Percentiles rank a stretch among this genome's conserved stretches.
Conservation (phyloP, 805 yeast species). For the Monosporozyma aquatica region DNA sequence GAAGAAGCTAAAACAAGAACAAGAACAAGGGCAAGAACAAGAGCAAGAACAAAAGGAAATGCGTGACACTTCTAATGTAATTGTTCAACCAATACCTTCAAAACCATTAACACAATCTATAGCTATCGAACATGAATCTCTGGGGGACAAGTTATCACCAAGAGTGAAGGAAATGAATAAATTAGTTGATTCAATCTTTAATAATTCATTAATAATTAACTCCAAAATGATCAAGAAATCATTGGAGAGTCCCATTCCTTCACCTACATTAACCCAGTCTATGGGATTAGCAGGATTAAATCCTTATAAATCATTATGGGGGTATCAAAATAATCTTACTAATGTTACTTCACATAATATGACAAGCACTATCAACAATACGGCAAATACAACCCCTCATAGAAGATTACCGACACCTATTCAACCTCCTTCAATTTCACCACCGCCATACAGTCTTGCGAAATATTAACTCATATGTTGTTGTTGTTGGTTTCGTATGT, state of each 20-base stretch:
- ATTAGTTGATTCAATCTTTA: not conserved
- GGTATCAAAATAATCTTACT: slow-evolving; percentile 4
- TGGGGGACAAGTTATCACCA: slow-evolving; percentile 1
- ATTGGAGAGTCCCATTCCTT: not conserved
- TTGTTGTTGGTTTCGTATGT: too few species aligned
- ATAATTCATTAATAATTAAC: not conserved
- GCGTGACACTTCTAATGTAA: too few species aligned
- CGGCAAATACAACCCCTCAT: too few species aligned
- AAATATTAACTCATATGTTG: not conserved
- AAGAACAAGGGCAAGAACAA: not conserved
- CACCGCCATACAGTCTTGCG: slow-evolving; percentile 4
- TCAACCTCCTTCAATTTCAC: slow-evolving; percentile 3
- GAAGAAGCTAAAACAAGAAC: not conserved
- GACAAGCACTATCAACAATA: too few species aligned
- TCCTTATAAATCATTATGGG: slow-evolving; percentile 16
- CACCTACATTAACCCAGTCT: not conserved
- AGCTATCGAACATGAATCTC: not conserved
- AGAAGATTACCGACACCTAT: slow-evolving; percentile 1
- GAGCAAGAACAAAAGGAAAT: not conserved
- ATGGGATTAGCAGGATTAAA: slow-evolving; percentile 3
- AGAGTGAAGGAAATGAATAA: slow-evolving; percentile 3
- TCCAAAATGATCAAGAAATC: not conserved
- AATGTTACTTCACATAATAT: not conserved
- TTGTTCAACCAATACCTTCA: too few species aligned
- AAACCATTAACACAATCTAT: too few species aligned